phyloP scores from a whole-genome alignment of 2,329 filamentous ascomycete genomes.

The Hortaea sp. region DNA sequence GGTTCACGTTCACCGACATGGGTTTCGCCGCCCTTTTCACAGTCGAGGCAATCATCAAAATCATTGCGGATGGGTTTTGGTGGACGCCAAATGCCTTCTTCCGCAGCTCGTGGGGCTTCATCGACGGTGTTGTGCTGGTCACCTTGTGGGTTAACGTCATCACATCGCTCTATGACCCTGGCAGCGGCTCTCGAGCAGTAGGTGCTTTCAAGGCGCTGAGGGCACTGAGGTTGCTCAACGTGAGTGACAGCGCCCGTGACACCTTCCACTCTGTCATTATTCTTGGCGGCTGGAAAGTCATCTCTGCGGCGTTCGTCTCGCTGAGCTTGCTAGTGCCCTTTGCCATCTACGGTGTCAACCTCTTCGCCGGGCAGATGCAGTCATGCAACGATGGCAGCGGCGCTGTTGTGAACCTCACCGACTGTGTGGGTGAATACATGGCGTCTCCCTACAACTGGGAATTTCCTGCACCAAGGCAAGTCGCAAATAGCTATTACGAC shows the following conservation, averaged over 20 bases:
- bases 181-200: conserved; percentile 77
- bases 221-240: conserved; percentile 81
- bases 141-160: conserved; percentile 93
- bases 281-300: conserved; percentile 84
- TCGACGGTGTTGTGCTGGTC: conserved; percentile 81
- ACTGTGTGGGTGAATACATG: conserved; percentile 77
- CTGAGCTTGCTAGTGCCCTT: conserved; percentile 91
- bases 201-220: conserved; percentile 95
- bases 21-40: conserved; percentile 83
- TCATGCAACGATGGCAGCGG: conserved; percentile 61
- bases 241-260: conserved; percentile 89
- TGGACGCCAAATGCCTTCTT: conserved; percentile 98
- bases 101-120: conserved; percentile 91
- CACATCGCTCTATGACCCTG: conserved; percentile 71
- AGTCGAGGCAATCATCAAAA: conserved; percentile 78
- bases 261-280: conserved; percentile 97
- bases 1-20: conserved; percentile 92
- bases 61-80: conserved; percentile 88
- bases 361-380: conserved; percentile 77
- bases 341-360: conserved; percentile 86
- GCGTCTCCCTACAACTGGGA: conserved; percentile 74
- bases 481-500: conserved; percentile 70
- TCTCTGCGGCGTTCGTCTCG: conserved; percentile 87
- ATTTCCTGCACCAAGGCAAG: conserved; percentile 71
- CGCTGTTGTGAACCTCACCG: conserved; percentile 50